These are phyloP conservation scores for Cyclocybe aegerita DNA, from an alignment of 768 basidiomycete species.

Conservation along the genomic window DNA sequence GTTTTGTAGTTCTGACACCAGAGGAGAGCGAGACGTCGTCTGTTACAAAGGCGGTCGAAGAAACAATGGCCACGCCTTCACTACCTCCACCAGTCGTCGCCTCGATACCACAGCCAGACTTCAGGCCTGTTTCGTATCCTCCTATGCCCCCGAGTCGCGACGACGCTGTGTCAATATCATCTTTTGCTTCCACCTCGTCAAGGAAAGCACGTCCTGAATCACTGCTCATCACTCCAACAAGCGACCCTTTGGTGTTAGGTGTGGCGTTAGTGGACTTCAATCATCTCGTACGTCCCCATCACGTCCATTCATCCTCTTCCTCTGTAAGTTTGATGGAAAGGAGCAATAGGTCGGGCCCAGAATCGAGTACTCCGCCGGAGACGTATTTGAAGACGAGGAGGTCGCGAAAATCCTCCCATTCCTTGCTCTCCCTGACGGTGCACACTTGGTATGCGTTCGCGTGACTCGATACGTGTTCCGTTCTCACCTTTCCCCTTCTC, in stretches of 20 bases:
- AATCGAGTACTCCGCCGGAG: slow-evolving; percentile 81
- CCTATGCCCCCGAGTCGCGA: slow-evolving; percentile 45
- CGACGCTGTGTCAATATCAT: slow-evolving; percentile 57
- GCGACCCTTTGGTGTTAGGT: slow-evolving; percentile 72
- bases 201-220: slow-evolving; percentile 80
- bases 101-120: slow-evolving; percentile 15
- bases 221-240: slow-evolving; percentile 59
- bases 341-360: slow-evolving; percentile 78
- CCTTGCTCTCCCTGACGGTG: slow-evolving; percentile 95
- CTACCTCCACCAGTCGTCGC: slow-evolving; percentile 45
- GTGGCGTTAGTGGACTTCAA: slow-evolving; percentile 95
- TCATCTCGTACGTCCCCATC: slow-evolving; percentile 65
- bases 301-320: slow-evolving; percentile 10
- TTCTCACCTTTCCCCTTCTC: slow-evolving; percentile 3
- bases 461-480: not conserved
- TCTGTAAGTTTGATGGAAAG: slow-evolving; percentile 12
- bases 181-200: slow-evolving; percentile 64
- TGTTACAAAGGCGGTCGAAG: slow-evolving; percentile 11
- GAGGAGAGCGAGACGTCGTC: not conserved
- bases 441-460: slow-evolving; percentile 71
- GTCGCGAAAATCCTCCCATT: slow-evolving; percentile 87
- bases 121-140: slow-evolving; percentile 54
- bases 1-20: slow-evolving; percentile 4
- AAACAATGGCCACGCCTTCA: slow-evolving; percentile 52
- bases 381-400: slow-evolving; percentile 84